Base-by-base conservation (phyloP, 106 monocot genomes). In the Platanthera guangdongensis region DNA sequence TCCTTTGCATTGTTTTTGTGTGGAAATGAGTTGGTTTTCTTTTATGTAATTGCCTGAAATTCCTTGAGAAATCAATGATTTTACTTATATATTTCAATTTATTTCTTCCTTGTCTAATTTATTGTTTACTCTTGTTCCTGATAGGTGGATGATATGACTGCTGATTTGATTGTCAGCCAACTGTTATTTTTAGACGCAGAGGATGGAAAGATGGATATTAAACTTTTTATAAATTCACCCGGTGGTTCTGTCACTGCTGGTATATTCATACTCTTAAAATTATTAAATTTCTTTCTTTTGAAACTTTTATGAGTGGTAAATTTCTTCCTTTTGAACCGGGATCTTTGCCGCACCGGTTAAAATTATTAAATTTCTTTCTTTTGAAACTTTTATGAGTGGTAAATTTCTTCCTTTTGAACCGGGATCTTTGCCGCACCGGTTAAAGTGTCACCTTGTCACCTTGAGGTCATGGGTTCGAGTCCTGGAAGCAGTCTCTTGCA, bases 211-310 rank as follows among this genome's bases (percentile, higher is more conserved):
- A 97, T 83, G 80, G 97, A 97, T 59, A 97, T 97, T 28, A 97
- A 91, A 46, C 65, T 97, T 57, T 94, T 97, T 79, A 97, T 97
- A 74, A 97, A 94, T 86, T 97, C 97, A 55, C 97, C 97, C 21
- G 97, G 97, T 84, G 97, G 97, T 74, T 94, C 94, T 70, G 88
- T 92, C 49, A 92, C 97, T 62, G 83, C 89, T 55, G 97, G 94
- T 92, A 85, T 51, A 16, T 75, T 7, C 12, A 14, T 32, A 55
- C 16, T 57, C 57, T 8, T 53, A 21, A 57, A 57, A 54, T 32
- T 75, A 39, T 73, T 25, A 21, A 10, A 48, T 25, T 22, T 73
- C 1, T 39, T 75, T 55, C 6, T 51, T 48, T 51, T 72, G 72
- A 72, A 72, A 51, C 46, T 25, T 25, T 25, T 25, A 25, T 25